Percentiles rank a stretch among this genome's conserved stretches.
Evolutionary conservation across 257 asterid species (phyloP).

Genomic region (Rauvolfia tetraphylla): DNA sequence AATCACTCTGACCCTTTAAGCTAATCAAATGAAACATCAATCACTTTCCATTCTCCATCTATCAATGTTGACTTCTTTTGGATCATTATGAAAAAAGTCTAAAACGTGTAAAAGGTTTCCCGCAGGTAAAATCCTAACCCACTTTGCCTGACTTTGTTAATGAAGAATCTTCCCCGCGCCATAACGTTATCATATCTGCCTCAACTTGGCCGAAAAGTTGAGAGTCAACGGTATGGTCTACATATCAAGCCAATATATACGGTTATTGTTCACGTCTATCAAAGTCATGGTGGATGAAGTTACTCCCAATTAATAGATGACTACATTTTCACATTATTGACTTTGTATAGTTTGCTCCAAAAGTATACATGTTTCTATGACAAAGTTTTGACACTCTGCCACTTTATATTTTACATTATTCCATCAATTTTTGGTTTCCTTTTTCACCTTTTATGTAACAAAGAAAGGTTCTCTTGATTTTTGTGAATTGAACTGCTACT

Average conservation of each 20-base stretch:
- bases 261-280: background rate
- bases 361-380: background rate
- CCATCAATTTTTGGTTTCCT: no score
- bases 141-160: background rate
- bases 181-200: slow-evolving; percentile 15
- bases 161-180: slow-evolving; percentile 15
- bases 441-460: no score
- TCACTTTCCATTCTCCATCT: background rate
- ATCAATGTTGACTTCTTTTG: slow-evolving; percentile 18
- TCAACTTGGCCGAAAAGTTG: background rate
- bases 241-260: background rate
- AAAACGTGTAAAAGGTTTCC: background rate
- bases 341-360: background rate
- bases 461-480: background rate
- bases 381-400: no score
- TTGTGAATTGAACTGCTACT: background rate
- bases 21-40: no score
- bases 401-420: no score
- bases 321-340: background rate
- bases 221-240: slow-evolving; percentile 4
- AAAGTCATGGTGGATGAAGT: background rate
- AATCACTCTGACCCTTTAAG: no score
- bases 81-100: background rate
- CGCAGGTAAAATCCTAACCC: background rate
- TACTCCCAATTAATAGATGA: no score